phyloP scores from a whole-genome alignment of 225 moss, liverwort and hornwort genomes.

The Marchantia paleacea region DNA sequence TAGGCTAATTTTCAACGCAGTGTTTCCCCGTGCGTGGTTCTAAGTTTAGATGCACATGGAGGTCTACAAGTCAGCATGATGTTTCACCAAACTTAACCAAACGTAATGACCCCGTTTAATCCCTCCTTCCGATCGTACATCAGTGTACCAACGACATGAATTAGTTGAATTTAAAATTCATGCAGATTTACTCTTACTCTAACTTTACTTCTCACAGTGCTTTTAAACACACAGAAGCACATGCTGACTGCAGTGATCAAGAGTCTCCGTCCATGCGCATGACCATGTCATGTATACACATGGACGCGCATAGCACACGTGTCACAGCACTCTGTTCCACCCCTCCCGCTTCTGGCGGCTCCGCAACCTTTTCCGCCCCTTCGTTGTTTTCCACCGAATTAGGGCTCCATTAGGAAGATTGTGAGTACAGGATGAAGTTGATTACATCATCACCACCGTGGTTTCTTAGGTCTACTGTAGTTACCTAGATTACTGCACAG shows the following conservation, averaged over 20 bases:
- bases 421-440: no score
- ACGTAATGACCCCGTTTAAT: neutral
- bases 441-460: no score
- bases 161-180: no score
- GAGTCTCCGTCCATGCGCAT: neutral
- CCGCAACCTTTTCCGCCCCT: neutral
- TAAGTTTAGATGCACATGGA: neutral
- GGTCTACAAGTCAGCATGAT: neutral
- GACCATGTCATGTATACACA: constrained; percentile 5
- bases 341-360: neutral
- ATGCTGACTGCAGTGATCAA: neutral
- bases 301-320: neutral
- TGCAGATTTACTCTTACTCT: neutral
- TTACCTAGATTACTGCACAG: no score
- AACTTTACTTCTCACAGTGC: neutral
- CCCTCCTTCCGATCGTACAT: neutral
- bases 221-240: neutral
- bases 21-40: neutral
- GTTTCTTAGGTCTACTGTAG: no score
- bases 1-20: neutral
- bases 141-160: no score
- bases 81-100: neutral
- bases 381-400: neutral
- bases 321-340: neutral
- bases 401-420: neutral